Evolutionary conservation across 805 yeast species (phyloP).

Genomic region (Pichia heedii): DNA sequence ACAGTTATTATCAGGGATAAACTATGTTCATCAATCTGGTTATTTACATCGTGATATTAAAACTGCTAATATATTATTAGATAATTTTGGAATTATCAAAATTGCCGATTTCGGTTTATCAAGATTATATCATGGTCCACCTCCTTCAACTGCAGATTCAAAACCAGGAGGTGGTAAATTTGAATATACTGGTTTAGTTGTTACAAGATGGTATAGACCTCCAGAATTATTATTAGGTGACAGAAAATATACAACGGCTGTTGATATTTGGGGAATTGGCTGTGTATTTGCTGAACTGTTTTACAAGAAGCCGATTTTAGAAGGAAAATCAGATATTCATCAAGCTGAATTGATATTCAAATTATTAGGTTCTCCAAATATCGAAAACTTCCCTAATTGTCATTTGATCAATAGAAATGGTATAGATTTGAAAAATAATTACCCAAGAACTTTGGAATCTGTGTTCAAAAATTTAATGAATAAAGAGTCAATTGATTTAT

Average conservation of each 20-base stretch:
- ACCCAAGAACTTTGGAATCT: slow-evolving; percentile 35
- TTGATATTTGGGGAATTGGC: slow-evolving; percentile 97
- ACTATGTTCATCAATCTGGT: slow-evolving; percentile 60
- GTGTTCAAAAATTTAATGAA: slow-evolving; percentile 32
- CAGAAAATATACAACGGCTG: slow-evolving; percentile 80
- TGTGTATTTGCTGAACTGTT: slow-evolving; percentile 92
- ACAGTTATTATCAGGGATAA: slow-evolving; percentile 73
- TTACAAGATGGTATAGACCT: slow-evolving; percentile 96
- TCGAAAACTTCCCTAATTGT: slow-evolving; percentile 52
- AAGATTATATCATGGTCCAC: slow-evolving; percentile 39
- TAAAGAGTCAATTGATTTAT: slow-evolving; percentile 42
- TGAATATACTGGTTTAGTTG: slow-evolving; percentile 60
- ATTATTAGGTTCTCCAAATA: slow-evolving; percentile 71
- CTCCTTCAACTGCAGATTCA: slow-evolving; percentile 17
- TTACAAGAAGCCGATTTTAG: slow-evolving; percentile 70
- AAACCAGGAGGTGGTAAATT: slow-evolving; percentile 47
- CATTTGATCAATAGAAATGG: slow-evolving; percentile 48
- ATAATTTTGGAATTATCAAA: slow-evolving; percentile 66
- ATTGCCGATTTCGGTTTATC: slow-evolving; percentile 97
- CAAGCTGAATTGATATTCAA: slow-evolving; percentile 79
- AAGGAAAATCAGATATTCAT: slow-evolving; percentile 78
- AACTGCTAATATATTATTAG: slow-evolving; percentile 88
- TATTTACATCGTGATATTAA: slow-evolving; percentile 85
- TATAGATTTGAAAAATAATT: slow-evolving; percentile 25
- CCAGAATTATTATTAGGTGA: slow-evolving; percentile 90